Evolutionary conservation across 345 rosid species (phyloP).

Genomic region (Arabidopsis suecica): DNA sequence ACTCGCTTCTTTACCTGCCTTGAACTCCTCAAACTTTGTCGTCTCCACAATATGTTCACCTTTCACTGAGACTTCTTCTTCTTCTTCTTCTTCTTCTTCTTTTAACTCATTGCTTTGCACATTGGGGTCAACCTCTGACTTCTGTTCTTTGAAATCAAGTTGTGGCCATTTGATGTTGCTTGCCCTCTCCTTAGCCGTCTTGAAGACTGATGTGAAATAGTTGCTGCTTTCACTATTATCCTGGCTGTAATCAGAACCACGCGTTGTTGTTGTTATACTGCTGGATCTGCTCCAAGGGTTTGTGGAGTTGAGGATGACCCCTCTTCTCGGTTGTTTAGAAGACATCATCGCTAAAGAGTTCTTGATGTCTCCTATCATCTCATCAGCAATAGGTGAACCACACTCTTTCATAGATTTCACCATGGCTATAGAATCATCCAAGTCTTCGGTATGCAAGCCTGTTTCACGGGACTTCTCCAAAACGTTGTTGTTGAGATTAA

Average conservation of each 20-base stretch:
- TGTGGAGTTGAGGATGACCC: slow-evolving; percentile 52
- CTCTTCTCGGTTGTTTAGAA: slow-evolving; percentile 69
- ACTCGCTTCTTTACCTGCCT: slow-evolving; percentile 77
- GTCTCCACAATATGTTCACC: slow-evolving; percentile 40
- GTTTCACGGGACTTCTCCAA: slow-evolving; percentile 62
- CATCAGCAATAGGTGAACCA: slow-evolving; percentile 74
- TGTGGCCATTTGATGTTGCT: slow-evolving; percentile 75
- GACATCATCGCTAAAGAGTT: slow-evolving; percentile 69
- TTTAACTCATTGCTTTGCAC: slow-evolving; percentile 61
- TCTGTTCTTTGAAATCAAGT: slow-evolving; percentile 59
- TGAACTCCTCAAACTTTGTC: slow-evolving; percentile 64
- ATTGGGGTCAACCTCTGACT: slow-evolving; percentile 36
- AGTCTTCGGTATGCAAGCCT: slow-evolving; percentile 75
- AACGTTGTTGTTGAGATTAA: slow-evolving; percentile 60
- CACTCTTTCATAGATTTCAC: slow-evolving; percentile 84
- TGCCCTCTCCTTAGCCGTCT: slow-evolving; percentile 77
- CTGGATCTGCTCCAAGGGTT: slow-evolving; percentile 56
- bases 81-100: slow-evolving; percentile 44
- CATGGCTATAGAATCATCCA: slow-evolving; percentile 76
- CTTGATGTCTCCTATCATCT: slow-evolving; percentile 81
- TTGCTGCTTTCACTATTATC: slow-evolving; percentile 49
- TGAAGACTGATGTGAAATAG: slow-evolving; percentile 69
- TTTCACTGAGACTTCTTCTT: slow-evolving; percentile 45
- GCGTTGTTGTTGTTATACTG: slow-evolving; percentile 43
- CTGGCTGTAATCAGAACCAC: slow-evolving; percentile 46